phyloP scores from a whole-genome alignment of 768 basidiomycete genomes.

The Hemileccinum rubropunctum region DNA sequence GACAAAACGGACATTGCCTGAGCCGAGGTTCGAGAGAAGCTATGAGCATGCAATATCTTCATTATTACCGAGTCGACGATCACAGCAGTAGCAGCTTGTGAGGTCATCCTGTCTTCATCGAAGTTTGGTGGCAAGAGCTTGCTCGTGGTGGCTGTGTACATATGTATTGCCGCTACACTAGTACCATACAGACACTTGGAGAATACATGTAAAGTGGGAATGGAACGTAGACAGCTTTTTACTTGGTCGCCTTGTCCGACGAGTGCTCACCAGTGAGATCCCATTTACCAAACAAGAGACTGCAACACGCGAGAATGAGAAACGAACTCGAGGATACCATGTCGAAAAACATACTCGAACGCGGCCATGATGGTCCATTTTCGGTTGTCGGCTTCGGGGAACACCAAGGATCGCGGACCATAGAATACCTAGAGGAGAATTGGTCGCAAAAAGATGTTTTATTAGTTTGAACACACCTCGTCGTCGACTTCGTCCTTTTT shows the following conservation, averaged over 20 bases:
- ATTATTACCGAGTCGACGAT: slow-evolving; percentile 65
- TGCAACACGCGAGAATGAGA: slow-evolving; percentile 10
- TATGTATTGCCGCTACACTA: background rate
- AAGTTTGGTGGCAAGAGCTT: background rate
- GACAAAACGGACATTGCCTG: slow-evolving; percentile 70
- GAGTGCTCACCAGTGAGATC: slow-evolving; percentile 25
- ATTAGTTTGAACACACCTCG: slow-evolving; percentile 50
- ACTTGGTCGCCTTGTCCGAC: slow-evolving; percentile 10
- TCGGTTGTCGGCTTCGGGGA: slow-evolving; percentile 93
- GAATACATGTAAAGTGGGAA: too few relatives aligned
- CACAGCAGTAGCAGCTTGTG: slow-evolving; percentile 49
- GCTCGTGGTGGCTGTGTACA: background rate
- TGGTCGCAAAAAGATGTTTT: background rate
- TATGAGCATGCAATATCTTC: slow-evolving; percentile 73
- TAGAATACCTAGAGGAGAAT: slow-evolving; percentile 72
- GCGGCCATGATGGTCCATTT: slow-evolving; percentile 95
- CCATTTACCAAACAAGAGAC: slow-evolving; percentile 49
- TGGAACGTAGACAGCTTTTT: background rate
- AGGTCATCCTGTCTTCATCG: too few relatives aligned
- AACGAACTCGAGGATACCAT: background rate
- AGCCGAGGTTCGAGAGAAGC: slow-evolving; percentile 72
- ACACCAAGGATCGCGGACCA: slow-evolving; percentile 86
- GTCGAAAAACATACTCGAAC: slow-evolving; percentile 68
- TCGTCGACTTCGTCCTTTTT: slow-evolving; percentile 95
- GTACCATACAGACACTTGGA: background rate